Evolutionary conservation across 257 asterid species (phyloP).

Genomic region (Nemophila menziesii): DNA sequence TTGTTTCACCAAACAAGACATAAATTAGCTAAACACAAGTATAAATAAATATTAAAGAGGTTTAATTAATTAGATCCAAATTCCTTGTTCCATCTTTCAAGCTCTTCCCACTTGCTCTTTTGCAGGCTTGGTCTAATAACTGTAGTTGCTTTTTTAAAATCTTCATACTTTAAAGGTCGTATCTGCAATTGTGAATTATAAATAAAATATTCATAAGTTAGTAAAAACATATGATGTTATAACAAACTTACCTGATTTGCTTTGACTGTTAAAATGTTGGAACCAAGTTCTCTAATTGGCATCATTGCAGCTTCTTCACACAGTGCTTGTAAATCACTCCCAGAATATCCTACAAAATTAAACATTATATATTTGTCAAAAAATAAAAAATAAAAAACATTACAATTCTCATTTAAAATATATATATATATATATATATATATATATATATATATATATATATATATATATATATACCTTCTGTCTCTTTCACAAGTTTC

Average conservation of each 20-base stretch:
- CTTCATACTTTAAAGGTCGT: slow-evolving; percentile 57
- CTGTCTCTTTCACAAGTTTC: slow-evolving; percentile 65
- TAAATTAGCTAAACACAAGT: too few species aligned
- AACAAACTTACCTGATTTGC: slow-evolving; percentile 54
- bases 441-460: too few species aligned
- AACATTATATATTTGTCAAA: too few species aligned
- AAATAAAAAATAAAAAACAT: too few species aligned
- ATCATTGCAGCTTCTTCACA: slow-evolving; percentile 98
- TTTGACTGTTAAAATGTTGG: slow-evolving; percentile 56
- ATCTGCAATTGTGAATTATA: slow-evolving; percentile 33
- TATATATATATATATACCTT: slow-evolving; percentile 53
- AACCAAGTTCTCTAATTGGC: slow-evolving; percentile 96
- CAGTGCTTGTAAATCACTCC: slow-evolving; percentile 90
- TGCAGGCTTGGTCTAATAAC: slow-evolving; percentile 82
- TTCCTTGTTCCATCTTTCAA: slow-evolving; percentile 78
- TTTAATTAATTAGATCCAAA: slow-evolving; percentile 79
- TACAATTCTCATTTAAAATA: too few species aligned
- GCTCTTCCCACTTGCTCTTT: slow-evolving; percentile 87
- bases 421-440: too few species aligned
- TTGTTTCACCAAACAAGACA: too few species aligned
- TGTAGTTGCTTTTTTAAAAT: slow-evolving; percentile 72
- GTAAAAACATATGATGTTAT: background rate
- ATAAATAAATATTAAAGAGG: too few species aligned
- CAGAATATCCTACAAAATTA: slow-evolving; percentile 80
- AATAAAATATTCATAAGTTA: background rate